Evolutionary conservation across 257 asterid genomes (phyloP), one percentile per base, ranked within the genome.

Genomic region (Fraxinus anomala): DNA sequence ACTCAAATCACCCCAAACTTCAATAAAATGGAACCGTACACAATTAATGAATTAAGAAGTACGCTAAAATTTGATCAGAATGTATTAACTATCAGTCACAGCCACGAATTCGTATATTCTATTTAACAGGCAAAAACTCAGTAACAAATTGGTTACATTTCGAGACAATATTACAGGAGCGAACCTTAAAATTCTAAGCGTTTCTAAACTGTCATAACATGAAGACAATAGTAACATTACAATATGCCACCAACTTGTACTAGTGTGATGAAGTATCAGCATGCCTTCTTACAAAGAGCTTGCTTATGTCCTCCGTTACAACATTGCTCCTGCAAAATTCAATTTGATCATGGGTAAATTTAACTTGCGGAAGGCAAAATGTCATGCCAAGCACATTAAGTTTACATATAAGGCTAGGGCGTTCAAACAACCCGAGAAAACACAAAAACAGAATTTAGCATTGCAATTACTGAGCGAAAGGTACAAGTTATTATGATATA

Each of bases 291-390:
- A 86, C 92, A 77, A 94, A 94, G 69, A 94, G 89, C 89, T 91
- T 94, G 91, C 84, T 89, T 73, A 94, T 82, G 88, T 94, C 97
- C 83, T 94, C 97, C 0, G 98, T 94, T 31, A 89, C 98, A 30
- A 94, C 72, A 68, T 94, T 94, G 92, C 98, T 92, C 96, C 97
- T 94, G 92, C 80, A 83, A 82, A 75, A 83, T 63, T 56, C 36
- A 3, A 61, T 33, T 66, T 1, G 34, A 44, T n/a, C 40, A 79
- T 59, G 42, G 80, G 36, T 74, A 40, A 9, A 74, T 33, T 44
- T 68, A 73, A 51, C 26, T 16, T 37, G 30, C 8, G 12, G 16
- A 31, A 28, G 26, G 19, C 68, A 40, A 63, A 13, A 73, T 31
- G 17, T 16, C 31, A 74, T 26, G 24, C 75, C 70, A 59, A 42